A percentile compares a stretch with the other conserved stretches of the same genome.
Evolutionary conservation across 345 rosid genomes (phyloP).

Genomic region (Aegle marmelos): DNA sequence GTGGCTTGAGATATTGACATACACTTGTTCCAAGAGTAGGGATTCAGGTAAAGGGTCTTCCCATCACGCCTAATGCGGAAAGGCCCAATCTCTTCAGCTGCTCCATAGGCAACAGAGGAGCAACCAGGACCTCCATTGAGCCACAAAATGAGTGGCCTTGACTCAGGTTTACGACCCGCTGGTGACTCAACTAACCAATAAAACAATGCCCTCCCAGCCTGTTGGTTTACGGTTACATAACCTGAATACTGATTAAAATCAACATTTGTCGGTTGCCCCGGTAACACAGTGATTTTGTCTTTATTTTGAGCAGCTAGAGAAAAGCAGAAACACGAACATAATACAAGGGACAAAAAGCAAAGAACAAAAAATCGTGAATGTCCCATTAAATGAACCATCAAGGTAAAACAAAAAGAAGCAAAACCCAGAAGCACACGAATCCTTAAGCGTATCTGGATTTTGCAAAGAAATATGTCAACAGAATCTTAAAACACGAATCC

Average conservation of each 20-base stretch:
- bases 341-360: slow-evolving; percentile 23
- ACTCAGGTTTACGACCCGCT: slow-evolving; percentile 45
- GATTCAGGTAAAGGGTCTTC: slow-evolving; percentile 68
- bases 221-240: slow-evolving; percentile 70
- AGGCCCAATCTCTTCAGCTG: slow-evolving; percentile 89
- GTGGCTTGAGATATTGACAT: slow-evolving; percentile 9
- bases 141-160: slow-evolving; percentile 87
- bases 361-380: slow-evolving; percentile 12
- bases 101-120: slow-evolving; percentile 82
- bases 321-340: slow-evolving; percentile 26
- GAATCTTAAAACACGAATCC: slow-evolving; percentile 1
- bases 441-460: slow-evolving; percentile 18
- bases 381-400: slow-evolving; percentile 35
- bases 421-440: slow-evolving; percentile 31
- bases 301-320: slow-evolving; percentile 40
- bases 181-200: slow-evolving; percentile 93
- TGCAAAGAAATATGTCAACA: neutral
- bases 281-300: slow-evolving; percentile 62
- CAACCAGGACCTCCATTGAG: slow-evolving; percentile 96
- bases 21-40: slow-evolving; percentile 82
- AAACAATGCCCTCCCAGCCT: slow-evolving; percentile 88
- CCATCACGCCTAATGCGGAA: slow-evolving; percentile 74
- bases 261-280: slow-evolving; percentile 75
- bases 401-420: slow-evolving; percentile 9
- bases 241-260: slow-evolving; percentile 79